These are phyloP conservation scores for Adansonia grandidieri DNA, from an alignment of 441 rosid species.

Conservation along the genomic window DNA sequence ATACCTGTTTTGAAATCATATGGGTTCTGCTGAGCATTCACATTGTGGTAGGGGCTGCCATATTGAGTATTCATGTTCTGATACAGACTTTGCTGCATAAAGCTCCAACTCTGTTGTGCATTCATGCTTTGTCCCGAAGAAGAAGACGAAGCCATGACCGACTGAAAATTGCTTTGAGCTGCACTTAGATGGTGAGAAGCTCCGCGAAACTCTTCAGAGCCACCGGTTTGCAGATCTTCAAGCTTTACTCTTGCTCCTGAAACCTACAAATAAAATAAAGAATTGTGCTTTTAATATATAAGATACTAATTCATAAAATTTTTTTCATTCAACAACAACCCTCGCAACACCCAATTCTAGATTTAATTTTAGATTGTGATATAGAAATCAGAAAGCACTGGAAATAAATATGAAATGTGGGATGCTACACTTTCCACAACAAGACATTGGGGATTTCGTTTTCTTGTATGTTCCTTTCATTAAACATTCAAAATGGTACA, in stretches of 20 bases:
- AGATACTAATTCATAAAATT: not conserved
- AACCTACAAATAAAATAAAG: constrained; percentile 31
- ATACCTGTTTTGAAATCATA: constrained; percentile 21
- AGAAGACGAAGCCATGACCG: constrained; percentile 32
- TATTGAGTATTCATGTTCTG: constrained; percentile 23
- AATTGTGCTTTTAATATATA: not conserved
- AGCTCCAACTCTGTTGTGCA: constrained; percentile 26
- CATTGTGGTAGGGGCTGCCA: constrained; percentile 11
- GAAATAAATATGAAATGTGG: not conserved
- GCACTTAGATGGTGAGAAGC: constrained; percentile 37
- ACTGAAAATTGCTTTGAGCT: constrained; percentile 29
- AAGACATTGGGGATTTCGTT: not conserved
- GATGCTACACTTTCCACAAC: not conserved
- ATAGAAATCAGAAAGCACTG: too few relatives aligned
- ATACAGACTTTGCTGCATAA: constrained; percentile 27
- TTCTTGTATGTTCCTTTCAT: not conserved
- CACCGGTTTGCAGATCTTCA: constrained; percentile 40
- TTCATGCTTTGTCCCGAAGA: constrained; percentile 36
- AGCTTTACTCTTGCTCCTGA: constrained; percentile 40
- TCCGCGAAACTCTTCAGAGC: constrained; percentile 36
- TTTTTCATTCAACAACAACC: constrained; percentile 13
- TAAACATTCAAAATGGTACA: not conserved
- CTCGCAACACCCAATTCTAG: not conserved
- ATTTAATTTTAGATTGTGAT: too few relatives aligned
- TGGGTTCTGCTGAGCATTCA: constrained; percentile 26